Evolutionary conservation across 2,329 filamentous ascomycete species (phyloP), one percentile per base, ranked within the genome.

Genomic region (Cladorrhinum sp.): DNA sequence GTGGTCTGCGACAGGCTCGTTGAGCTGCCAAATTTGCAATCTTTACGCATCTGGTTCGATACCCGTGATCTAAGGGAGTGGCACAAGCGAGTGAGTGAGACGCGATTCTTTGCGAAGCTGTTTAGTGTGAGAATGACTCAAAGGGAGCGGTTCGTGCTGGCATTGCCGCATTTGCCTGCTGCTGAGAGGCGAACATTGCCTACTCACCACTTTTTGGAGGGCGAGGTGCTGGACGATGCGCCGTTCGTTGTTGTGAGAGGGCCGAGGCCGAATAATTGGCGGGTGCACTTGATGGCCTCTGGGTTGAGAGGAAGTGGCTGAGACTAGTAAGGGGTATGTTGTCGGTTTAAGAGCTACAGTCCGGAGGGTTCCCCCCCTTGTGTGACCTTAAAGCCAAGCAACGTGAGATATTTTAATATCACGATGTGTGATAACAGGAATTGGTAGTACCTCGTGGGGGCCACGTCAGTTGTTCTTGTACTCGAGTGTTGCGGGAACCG

Each of bases 51-150:
- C 50, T 72, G 69, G 64, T 61, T 71, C 45, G 68, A 73, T 62
- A 65, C 68, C 29, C 57, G 64, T 49, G 69, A 73, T 61, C 65
- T 71, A 49, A 64, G 69, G 8, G 66, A 67, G 1, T 74, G 72
- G 72, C 64, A 69, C 62, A 64, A 65, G 51, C 64, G 68, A 7
- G 68, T 71, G 22, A 66, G 61, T 62, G 72, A 74, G 67, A 67
- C 61, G 25, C 58, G 63, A 2, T 64, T 74, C 55, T 68, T 74
- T 20, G 59, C 52, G 1, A 50, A 51, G 13, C 64, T 74, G 24
- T 51, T 63, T 16, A 51, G 55, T 1, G 66, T 68, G 23, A 55
- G 50, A 29, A 62, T 65, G 3, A 50, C 54, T 32, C 53, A 55
- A n/a, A 55, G 23, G 23, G 8, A 24, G 4, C 36, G 59, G 1